A percentile compares a stretch with the other conserved stretches of the same genome.
Conservation (phyloP, 805 yeast species). For the Saccharomycopsis schoenii region DNA sequence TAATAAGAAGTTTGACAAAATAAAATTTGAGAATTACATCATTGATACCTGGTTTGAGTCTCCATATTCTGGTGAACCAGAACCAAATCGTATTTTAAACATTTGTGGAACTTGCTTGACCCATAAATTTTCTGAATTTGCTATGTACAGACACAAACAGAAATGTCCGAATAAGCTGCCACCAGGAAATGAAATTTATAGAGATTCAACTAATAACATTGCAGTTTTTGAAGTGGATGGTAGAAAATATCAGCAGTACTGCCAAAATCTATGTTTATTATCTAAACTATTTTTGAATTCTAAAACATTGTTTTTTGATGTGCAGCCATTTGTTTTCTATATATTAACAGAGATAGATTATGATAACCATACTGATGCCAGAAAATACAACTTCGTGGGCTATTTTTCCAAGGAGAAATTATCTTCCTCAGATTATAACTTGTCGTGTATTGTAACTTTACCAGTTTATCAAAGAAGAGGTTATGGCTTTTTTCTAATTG, state of each 20-base stretch:
- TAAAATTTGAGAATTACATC: constrained; percentile 63
- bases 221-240: constrained; percentile 94
- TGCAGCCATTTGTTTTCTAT: constrained; percentile 89
- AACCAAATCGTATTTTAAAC: constrained; percentile 49
- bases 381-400: constrained; percentile 70
- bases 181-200: constrained; percentile 86
- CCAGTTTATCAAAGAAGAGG: constrained; percentile 86
- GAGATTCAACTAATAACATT: constrained; percentile 49
- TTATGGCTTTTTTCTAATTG: constrained; percentile 80
- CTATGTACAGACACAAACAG: constrained; percentile 56
- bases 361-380: constrained; percentile 19
- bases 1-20: constrained; percentile 35
- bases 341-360: constrained; percentile 63
- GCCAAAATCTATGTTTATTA: constrained; percentile 82
- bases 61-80: constrained; percentile 85
- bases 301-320: constrained; percentile 87
- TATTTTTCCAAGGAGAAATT: constrained; percentile 84
- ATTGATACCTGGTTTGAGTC: constrained; percentile 89
- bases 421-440: constrained; percentile 66
- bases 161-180: constrained; percentile 71
- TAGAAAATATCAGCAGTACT: constrained; percentile 64
- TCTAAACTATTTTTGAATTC: constrained; percentile 87
- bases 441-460: constrained; percentile 82
- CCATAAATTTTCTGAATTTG: constrained; percentile 62
- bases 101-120: constrained; percentile 80